Evolutionary conservation across 495 filamentous ascomycete genomes (phyloP).

Genomic region (Pseudevernia furfuracea): DNA sequence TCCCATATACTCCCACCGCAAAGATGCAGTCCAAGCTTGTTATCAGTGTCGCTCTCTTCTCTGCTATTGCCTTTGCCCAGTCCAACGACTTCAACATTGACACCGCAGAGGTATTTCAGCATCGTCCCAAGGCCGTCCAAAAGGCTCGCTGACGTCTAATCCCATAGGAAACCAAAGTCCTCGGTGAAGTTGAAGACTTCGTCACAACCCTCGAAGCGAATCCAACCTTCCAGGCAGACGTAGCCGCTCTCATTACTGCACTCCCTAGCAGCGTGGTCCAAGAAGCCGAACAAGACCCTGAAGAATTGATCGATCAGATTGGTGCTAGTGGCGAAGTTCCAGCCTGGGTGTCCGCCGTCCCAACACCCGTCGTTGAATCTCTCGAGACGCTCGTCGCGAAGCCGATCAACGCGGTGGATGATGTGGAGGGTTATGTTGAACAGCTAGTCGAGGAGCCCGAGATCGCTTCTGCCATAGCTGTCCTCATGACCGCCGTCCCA

Average conservation of each 20-base stretch:
- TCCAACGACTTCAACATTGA: conserved; percentile 15
- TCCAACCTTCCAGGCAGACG: conserved; percentile 17
- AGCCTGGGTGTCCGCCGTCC: conserved; percentile 10
- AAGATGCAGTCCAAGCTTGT: conserved; percentile 9
- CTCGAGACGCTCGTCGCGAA: conserved; percentile 10
- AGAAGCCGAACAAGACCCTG: conserved; percentile 7
- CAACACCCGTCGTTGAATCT: conserved; percentile 9
- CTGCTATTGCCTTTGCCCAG: background rate
- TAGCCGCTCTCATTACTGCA: conserved; percentile 3
- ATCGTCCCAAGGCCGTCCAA: background rate
- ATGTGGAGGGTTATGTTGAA: conserved; percentile 1
- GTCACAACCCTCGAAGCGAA: conserved; percentile 8
- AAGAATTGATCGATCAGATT: conserved; percentile 5
- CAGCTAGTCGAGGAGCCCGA: conserved; percentile 10
- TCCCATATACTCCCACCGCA: background rate
- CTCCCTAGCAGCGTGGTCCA: conserved; percentile 12
- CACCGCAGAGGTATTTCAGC: background rate
- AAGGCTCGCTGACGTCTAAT: background rate
- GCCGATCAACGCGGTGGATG: conserved; percentile 6
- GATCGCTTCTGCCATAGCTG: conserved; percentile 1
- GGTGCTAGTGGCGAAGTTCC: background rate
- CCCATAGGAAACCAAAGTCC: conserved; percentile 9
- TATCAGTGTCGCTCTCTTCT: conserved; percentile 4
- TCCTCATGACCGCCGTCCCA: conserved; percentile 1
- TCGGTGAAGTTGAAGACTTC: conserved; percentile 1